Base-by-base conservation (phyloP, 225 moss, liverwort and hornwort species). In the Pseudisothecium myosuroides region DNA sequence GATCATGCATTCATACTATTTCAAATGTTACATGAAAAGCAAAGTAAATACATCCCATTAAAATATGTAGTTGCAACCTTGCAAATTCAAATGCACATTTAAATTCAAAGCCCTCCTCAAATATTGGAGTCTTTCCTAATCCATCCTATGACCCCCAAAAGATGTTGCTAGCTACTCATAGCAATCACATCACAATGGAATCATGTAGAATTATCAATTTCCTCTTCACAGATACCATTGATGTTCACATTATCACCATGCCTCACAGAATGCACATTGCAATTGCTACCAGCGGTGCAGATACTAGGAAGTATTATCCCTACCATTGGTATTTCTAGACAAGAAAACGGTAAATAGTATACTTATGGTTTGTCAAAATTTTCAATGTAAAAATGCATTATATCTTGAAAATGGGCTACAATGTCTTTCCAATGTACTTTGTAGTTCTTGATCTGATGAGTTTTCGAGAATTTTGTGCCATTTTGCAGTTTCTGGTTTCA, bases 181-280 rank as follows among this genome's bases (percentile, higher is more conserved):
- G 5, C 0, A 0, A 12, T 75, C 18, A 49, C 10, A 49, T 17
- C 49, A 49, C 31, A 7, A 4, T 0, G 0, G 0, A 20, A 50
- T 49, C 20, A 32, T 75, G 12, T 32, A 32, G 4, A 19, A 49
- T 4, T 50, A 50, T 34, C 8, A 50, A 76, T 52, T 36, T 36
- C 8, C 4, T 75, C 7, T 73, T 45, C 5, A 45, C 6, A 43
- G 3, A 72, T 43, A 72, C 24, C 24, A 14, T 24, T 14, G 14
- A 69, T 69, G 14, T 39, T 69, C 17, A 17, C 32, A 34, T 34
- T 22, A 36, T 22, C 22, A 22, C 14, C 52, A 52, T 54, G 9
- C 36, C 37, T 37, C 24, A 6, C 16, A 37, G 0, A 55, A 2
- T 14, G 52, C 37, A 37, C 37, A 24, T 55, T 4, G 37, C 55